A percentile compares a stretch with the other conserved stretches of the same genome.
phyloP scores from a whole-genome alignment of 495 filamentous ascomycete species.

The Aspergillus avenaceus region DNA sequence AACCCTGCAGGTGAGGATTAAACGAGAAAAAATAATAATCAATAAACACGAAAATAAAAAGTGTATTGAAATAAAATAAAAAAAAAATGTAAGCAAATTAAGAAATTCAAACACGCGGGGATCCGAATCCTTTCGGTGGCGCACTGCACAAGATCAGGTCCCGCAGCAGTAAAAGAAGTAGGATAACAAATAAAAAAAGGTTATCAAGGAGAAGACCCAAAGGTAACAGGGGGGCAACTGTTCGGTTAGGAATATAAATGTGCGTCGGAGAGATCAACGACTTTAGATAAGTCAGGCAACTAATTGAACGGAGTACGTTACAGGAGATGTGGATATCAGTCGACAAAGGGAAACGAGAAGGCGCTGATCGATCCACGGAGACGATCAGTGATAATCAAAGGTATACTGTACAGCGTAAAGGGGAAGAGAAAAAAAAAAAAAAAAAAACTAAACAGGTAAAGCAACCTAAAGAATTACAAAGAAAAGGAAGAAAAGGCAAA shows the following conservation, averaged over 20 bases:
- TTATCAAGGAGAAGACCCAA: background rate
- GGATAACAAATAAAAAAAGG: background rate
- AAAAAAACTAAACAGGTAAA: background rate
- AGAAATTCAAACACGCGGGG: conserved; percentile 4
- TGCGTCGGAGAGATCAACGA: background rate
- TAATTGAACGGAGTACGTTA: background rate
- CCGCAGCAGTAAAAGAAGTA: background rate
- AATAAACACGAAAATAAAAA: conserved; percentile 6
- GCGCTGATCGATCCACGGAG: conserved; percentile 1
- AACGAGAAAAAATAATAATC: conserved; percentile 8
- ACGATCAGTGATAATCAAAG: background rate
- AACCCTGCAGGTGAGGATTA: conserved; percentile 6
- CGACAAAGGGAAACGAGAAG: background rate
- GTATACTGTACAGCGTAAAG: background rate
- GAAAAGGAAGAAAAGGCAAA: background rate
- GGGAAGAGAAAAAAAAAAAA: background rate
- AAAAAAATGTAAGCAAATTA: conserved; percentile 17
- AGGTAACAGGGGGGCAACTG: background rate
- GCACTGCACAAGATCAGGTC: background rate
- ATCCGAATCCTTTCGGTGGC: conserved; percentile 3
- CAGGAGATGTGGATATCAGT: background rate
- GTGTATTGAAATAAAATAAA: conserved; percentile 12
- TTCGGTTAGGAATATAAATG: background rate
- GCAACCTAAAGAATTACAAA: background rate
- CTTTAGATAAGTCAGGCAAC: background rate